A percentile compares a stretch with the other conserved stretches of the same genome.
Conservation (phyloP, 108 stramenopile species). For the Mediolabrus comicus region DNA sequence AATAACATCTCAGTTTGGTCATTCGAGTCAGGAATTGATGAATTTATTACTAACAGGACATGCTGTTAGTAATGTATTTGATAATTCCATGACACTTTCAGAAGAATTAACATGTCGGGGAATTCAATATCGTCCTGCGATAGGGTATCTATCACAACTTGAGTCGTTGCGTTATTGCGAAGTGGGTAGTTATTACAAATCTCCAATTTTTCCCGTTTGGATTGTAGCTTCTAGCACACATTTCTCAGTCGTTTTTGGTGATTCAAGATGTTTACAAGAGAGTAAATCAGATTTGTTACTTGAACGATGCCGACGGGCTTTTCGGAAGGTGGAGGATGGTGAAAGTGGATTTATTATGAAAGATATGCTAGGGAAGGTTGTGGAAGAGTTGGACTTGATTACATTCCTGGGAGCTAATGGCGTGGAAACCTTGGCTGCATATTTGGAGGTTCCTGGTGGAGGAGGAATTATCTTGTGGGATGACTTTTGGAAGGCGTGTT, state of each 20-base stretch:
- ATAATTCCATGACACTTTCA: conserved; percentile 64
- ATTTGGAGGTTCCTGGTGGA: conserved; percentile 58
- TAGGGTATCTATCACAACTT: conserved; percentile 84
- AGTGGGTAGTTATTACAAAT: conserved; percentile 84
- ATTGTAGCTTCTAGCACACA: conserved; percentile 80
- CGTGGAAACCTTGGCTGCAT: conserved; percentile 56
- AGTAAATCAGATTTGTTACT: conserved; percentile 64
- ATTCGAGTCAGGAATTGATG: conserved; percentile 88
- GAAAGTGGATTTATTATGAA: conserved; percentile 73
- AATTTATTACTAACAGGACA: conserved; percentile 81
- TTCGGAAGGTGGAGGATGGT: conserved; percentile 63
- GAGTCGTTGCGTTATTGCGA: conserved; percentile 78
- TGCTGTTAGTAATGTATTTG: conserved; percentile 85
- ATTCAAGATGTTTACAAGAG: conserved; percentile 55
- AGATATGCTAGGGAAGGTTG: conserved; percentile 45
- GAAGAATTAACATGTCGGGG: conserved; percentile 78
- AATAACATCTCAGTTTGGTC: conserved; percentile 82
- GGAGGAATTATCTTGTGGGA: conserved; percentile 84
- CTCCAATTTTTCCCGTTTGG: conserved; percentile 81
- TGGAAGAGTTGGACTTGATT: conserved; percentile 53
- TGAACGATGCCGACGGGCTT: conserved; percentile 78
- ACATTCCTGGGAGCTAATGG: conserved; percentile 43
- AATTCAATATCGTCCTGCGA: conserved; percentile 62
- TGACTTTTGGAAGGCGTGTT: conserved; percentile 68
- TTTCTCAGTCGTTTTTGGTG: conserved; percentile 85